Percentiles rank a stretch among this genome's conserved stretches.
These are phyloP conservation scores for Odontarrhena argentea DNA, from an alignment of 345 rosid species.

Conservation along the genomic window DNA sequence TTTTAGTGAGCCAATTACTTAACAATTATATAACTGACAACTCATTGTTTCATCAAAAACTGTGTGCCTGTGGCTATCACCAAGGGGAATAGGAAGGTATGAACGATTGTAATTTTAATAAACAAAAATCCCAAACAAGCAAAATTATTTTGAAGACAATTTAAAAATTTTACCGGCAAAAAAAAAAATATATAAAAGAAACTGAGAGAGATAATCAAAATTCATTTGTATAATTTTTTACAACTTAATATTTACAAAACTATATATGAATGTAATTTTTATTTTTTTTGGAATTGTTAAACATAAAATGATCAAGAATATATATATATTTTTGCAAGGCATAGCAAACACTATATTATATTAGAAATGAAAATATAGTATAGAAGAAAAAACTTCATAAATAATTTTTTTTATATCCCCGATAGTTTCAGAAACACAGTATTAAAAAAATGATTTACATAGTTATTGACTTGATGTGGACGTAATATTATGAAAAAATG, in stretches of 20 bases:
- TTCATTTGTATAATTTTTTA: neutral
- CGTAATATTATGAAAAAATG: constrained; percentile 1
- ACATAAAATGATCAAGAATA: too few relatives aligned
- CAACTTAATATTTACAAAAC: too few relatives aligned
- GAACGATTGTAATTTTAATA: neutral
- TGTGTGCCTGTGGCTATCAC: neutral
- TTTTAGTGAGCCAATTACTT: neutral
- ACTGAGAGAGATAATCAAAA: neutral
- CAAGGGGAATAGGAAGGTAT: neutral
- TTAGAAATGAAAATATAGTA: neutral
- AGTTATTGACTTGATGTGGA: too few relatives aligned
- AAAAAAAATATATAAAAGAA: neutral
- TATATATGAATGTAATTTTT: too few relatives aligned
- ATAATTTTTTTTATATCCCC: too few relatives aligned
- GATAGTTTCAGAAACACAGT: too few relatives aligned
- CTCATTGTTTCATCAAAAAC: neutral
- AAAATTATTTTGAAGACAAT: neutral
- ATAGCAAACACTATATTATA: neutral
- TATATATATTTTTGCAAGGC: neutral
- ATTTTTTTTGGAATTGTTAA: too few relatives aligned
- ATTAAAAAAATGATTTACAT: too few relatives aligned
- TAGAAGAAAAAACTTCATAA: too few relatives aligned
- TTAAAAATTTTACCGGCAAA: too few relatives aligned
- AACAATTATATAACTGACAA: neutral
- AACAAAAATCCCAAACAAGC: neutral